Conservation (phyloP, 2,329 filamentous ascomycete genomes). For the Furcasterigmium furcatum region DNA sequence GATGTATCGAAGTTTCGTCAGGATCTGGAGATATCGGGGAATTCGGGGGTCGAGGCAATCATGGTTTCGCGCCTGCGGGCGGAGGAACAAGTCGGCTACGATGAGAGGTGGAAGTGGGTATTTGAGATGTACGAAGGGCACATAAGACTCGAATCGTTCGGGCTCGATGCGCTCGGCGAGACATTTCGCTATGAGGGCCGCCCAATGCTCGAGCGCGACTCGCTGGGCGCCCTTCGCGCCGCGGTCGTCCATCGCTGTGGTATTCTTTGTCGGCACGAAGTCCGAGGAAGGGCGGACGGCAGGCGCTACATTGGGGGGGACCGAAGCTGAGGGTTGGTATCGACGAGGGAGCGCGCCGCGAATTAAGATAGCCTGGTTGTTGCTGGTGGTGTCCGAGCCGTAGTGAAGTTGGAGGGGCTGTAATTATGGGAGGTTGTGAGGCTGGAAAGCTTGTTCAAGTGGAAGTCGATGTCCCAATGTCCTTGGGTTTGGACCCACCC, state of each 20-base stretch:
- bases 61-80: conserved; percentile 43
- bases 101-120: conserved; percentile 47
- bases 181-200: conserved; percentile 46
- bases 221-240: conserved; percentile 13
- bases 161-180: conserved; percentile 48
- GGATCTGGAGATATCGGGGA: conserved; percentile 54
- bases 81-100: conserved; percentile 57
- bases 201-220: conserved; percentile 38
- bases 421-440: too few species aligned
- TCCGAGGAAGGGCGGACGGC: neutral
- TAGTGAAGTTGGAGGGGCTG: too few species aligned
- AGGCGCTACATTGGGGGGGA: neutral
- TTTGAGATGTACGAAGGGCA: conserved; percentile 44
- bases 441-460: too few species aligned
- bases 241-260: conserved; percentile 10
- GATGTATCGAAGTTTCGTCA: conserved; percentile 48
- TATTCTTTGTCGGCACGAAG: neutral
- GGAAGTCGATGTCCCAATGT: too few species aligned
- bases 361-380: too few species aligned
- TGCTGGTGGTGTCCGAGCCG: too few species aligned
- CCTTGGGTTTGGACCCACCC: too few species aligned
- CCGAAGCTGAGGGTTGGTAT: too few species aligned
- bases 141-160: conserved; percentile 50
- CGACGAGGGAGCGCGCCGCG: too few species aligned
- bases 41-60: conserved; percentile 57